Evolutionary conservation across 2,329 filamentous ascomycete genomes (phyloP).

Genomic region (Diaporthe sp.): DNA sequence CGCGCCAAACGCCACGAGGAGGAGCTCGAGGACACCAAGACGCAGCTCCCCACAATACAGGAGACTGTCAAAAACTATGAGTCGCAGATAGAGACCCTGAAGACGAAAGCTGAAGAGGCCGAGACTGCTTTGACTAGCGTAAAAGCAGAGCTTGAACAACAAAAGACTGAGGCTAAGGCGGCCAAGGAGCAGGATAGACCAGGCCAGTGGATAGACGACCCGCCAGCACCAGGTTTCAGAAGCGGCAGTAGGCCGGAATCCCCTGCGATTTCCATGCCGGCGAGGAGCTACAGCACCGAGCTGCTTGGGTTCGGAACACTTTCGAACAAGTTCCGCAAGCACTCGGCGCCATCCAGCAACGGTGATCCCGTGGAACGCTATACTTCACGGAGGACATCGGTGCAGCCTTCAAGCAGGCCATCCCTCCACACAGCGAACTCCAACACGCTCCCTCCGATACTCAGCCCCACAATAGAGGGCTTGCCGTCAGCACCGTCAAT

Average conservation of each 20-base stretch:
- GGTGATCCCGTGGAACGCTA: slow-evolving; percentile 57
- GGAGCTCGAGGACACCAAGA: slow-evolving; percentile 80
- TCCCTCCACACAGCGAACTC: slow-evolving; percentile 55
- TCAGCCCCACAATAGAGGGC: slow-evolving; percentile 63
- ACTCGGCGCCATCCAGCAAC: slow-evolving; percentile 64
- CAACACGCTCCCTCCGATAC: slow-evolving; percentile 50
- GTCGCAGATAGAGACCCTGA: slow-evolving; percentile 71
- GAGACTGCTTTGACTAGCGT: slow-evolving; percentile 73
- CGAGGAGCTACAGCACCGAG: slow-evolving; percentile 67
- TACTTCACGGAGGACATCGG: slow-evolving; percentile 63
- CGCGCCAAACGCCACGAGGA: slow-evolving; percentile 80
- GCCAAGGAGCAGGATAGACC: slow-evolving; percentile 55
- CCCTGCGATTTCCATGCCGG: slow-evolving; percentile 62
- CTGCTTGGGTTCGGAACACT: slow-evolving; percentile 60
- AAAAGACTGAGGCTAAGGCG: slow-evolving; percentile 51
- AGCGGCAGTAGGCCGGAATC: slow-evolving; percentile 67
- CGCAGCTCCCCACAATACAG: slow-evolving; percentile 73
- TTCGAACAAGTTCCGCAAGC: slow-evolving; percentile 58
- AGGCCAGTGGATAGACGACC: slow-evolving; percentile 65
- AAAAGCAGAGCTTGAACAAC: slow-evolving; percentile 63
- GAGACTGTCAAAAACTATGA: slow-evolving; percentile 73
- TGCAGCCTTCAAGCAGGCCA: slow-evolving; percentile 59
- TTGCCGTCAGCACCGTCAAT: slow-evolving; percentile 55
- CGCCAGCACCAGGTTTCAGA: slow-evolving; percentile 56
- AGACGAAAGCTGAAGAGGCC: slow-evolving; percentile 73